phyloP scores from a whole-genome alignment of 257 asterid genomes.

The Solanum rostratum region DNA sequence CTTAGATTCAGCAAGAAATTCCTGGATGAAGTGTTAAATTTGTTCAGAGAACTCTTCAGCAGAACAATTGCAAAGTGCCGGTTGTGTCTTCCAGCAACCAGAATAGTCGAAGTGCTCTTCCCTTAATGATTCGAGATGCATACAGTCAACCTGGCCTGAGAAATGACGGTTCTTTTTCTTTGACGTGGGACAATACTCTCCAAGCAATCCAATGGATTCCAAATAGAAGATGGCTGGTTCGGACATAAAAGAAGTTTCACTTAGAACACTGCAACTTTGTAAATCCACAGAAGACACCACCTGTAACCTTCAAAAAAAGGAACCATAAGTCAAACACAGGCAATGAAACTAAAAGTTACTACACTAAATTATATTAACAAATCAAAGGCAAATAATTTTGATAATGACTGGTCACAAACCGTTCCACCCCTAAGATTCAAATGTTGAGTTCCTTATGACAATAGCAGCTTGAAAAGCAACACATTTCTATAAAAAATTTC shows the following conservation, averaged over 20 bases:
- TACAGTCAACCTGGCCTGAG: not conserved
- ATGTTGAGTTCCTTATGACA: not conserved
- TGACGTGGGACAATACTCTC: slow-evolving; percentile 1
- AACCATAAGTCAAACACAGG: not conserved
- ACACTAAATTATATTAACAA: not conserved
- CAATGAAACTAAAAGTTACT: not conserved
- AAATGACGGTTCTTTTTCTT: not conserved
- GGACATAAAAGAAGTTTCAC: slow-evolving; percentile 10
- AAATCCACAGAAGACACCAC: not conserved
- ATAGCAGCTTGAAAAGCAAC: not conserved
- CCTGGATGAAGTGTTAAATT: not conserved
- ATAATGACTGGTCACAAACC: not conserved
- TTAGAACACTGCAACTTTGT: not conserved
- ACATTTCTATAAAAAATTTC: not conserved
- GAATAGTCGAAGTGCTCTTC: not conserved
- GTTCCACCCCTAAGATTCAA: not conserved
- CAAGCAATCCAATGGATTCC: slow-evolving; percentile 10
- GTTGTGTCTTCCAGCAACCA: not conserved
- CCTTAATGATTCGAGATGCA: slow-evolving; percentile 2
- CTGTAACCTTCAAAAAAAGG: not conserved
- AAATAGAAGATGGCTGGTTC: slow-evolving; percentile 10
- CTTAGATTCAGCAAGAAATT: not conserved
- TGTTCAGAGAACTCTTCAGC: not conserved
- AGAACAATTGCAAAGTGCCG: not conserved
- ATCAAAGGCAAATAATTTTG: not conserved